These are phyloP conservation scores for Chrysoporthe puriensis DNA, from an alignment of 2,329 filamentous ascomycete genomes.

Conservation along the genomic window DNA sequence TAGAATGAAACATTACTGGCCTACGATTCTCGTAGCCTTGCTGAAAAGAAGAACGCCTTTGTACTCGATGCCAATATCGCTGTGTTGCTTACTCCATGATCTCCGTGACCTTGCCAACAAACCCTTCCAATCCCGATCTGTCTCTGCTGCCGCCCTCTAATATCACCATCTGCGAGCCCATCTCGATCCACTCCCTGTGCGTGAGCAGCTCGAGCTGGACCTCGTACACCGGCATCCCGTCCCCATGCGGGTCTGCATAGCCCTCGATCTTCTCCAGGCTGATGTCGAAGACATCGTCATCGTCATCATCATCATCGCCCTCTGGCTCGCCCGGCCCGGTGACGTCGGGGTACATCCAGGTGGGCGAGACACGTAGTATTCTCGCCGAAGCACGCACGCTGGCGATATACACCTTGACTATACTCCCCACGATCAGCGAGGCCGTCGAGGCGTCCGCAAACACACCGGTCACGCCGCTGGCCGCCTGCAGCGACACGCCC, in stretches of 20 bases:
- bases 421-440: slow-evolving; percentile 66
- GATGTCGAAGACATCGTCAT: slow-evolving; percentile 63
- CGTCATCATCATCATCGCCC: slow-evolving; percentile 53
- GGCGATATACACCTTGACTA: slow-evolving; percentile 83
- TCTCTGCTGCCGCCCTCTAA: slow-evolving; percentile 73
- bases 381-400: slow-evolving; percentile 83
- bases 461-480: slow-evolving; percentile 70
- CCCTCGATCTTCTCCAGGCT: slow-evolving; percentile 49
- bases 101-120: slow-evolving; percentile 69
- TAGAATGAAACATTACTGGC: too few species aligned
- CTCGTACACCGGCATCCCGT: slow-evolving; percentile 45
- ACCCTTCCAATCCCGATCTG: slow-evolving; percentile 70
- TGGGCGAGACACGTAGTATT: slow-evolving; percentile 60
- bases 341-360: slow-evolving; percentile 32
- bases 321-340: slow-evolving; percentile 34
- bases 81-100: slow-evolving; percentile 53
- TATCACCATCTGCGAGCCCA: slow-evolving; percentile 70
- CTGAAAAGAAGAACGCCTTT: not conserved
- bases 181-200: slow-evolving; percentile 73
- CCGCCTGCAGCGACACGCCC: slow-evolving; percentile 62
- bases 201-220: slow-evolving; percentile 71
- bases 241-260: slow-evolving; percentile 34
- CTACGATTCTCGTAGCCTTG: too few species aligned
- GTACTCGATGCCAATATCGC: not conserved
- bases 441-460: slow-evolving; percentile 69